phyloP scores from a whole-genome alignment of 768 basidiomycete genomes.

The Lentinula detonsa region DNA sequence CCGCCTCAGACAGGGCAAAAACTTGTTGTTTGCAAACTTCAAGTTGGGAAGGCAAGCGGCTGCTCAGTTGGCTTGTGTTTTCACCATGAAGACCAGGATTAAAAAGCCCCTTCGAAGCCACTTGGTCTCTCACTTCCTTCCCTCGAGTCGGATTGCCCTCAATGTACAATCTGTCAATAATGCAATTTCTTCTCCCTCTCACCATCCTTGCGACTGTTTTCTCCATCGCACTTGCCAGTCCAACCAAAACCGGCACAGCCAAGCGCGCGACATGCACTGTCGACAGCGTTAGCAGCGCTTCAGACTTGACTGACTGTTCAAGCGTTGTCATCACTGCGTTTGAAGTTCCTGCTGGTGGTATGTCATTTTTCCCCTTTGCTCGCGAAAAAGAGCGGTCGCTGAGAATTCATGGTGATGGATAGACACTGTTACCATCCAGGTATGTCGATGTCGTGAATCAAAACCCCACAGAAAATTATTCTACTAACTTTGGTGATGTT shows the following conservation, averaged over 20 bases:
- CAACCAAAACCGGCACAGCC: neutral
- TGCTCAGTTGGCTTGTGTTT: no score
- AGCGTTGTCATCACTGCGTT: slow-evolving; percentile 14
- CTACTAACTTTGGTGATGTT: neutral
- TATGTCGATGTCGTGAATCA: neutral
- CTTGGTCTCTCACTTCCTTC: no score
- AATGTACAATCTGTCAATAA: neutral
- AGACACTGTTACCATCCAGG: slow-evolving; percentile 3
- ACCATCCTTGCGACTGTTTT: neutral
- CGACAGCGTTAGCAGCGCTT: slow-evolving; percentile 13
- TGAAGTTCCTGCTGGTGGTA: slow-evolving; percentile 11
- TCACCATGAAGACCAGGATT: no score
- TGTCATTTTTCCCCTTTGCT: neutral
- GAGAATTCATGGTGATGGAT: neutral
- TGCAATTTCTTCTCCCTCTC: slow-evolving; percentile 1
- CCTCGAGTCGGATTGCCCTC: no score
- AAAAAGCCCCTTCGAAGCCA: no score
- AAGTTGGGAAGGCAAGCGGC: no score
- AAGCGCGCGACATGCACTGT: neutral
- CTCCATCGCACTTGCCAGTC: neutral
- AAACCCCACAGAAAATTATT: no score
- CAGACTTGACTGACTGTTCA: slow-evolving; percentile 13
- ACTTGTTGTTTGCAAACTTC: no score
- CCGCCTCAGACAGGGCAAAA: no score
- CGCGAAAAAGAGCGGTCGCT: neutral